Evolutionary conservation across 148 eudicot genomes (phyloP).

Genomic region (Persicaria tinctoria): DNA sequence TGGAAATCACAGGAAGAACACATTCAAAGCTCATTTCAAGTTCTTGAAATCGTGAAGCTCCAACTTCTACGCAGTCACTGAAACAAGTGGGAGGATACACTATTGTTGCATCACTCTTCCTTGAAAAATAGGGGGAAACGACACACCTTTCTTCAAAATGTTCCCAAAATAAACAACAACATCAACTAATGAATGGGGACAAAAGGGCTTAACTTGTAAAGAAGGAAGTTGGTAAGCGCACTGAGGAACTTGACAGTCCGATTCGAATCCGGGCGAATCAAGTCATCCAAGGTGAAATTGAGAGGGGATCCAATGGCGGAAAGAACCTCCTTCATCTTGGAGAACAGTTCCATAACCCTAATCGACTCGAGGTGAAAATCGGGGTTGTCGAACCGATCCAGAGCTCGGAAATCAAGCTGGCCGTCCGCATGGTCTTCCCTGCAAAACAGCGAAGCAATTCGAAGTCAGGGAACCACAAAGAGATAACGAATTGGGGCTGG

Average conservation of each 20-base stretch:
- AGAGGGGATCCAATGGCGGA: constrained; percentile 45
- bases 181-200: not conserved
- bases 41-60: not conserved
- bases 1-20: not conserved
- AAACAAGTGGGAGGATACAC: not conserved
- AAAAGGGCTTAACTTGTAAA: constrained; percentile 43
- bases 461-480: not conserved
- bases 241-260: constrained; percentile 54
- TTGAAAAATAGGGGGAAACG: no score
- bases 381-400: constrained; percentile 74
- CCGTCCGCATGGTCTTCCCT: constrained; percentile 52
- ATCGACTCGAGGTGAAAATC: constrained; percentile 61
- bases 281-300: constrained; percentile 46
- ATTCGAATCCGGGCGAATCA: constrained; percentile 56
- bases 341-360: constrained; percentile 37
- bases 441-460: constrained; percentile 13
- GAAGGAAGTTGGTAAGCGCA: constrained; percentile 57
- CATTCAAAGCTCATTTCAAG: not conserved
- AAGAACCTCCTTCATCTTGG: constrained; percentile 38
- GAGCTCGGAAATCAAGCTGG: constrained; percentile 57
- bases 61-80: not conserved
- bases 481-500: constrained; percentile 6
- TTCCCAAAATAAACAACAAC: not conserved
- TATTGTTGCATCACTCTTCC: not conserved
- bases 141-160: no score